phyloP scores from a whole-genome alignment of 1,139 yeast species.

The Kurtzmaniella quercitrusa region DNA sequence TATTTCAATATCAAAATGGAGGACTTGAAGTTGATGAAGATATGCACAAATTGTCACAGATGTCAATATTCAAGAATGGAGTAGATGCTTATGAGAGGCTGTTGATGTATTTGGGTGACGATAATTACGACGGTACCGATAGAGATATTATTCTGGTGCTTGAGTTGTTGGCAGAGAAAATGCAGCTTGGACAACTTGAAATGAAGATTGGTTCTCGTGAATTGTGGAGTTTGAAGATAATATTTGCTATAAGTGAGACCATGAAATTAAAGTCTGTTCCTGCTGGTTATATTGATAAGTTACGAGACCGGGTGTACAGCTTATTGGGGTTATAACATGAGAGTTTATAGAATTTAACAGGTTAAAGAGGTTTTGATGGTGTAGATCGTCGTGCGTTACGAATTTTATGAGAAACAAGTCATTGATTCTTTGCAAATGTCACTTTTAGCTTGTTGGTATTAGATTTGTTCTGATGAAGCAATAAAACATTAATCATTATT shows the following conservation, averaged over 20 bases:
- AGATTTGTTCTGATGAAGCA: too few species aligned
- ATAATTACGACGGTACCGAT: slow-evolving; percentile 10
- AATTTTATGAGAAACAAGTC: too few species aligned
- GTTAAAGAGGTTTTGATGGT: too few species aligned
- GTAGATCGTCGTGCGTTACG: too few species aligned
- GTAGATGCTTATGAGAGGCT: slow-evolving; percentile 33
- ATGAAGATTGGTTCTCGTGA: slow-evolving; percentile 50
- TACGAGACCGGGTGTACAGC: background rate
- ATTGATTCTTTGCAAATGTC: too few species aligned
- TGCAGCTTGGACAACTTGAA: slow-evolving; percentile 42
- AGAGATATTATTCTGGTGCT: slow-evolving; percentile 12
- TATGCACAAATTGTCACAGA: slow-evolving; percentile 18
- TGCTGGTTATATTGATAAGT: slow-evolving; percentile 3
- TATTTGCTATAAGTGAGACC: slow-evolving; percentile 58
- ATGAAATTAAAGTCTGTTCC: slow-evolving; percentile 6
- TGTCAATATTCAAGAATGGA: slow-evolving; percentile 22
- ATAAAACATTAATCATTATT: too few species aligned
- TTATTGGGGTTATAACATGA: background rate
- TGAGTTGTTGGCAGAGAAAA: slow-evolving; percentile 40
- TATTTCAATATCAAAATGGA: slow-evolving; percentile 27
- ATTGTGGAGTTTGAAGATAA: slow-evolving; percentile 60
- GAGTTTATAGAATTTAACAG: background rate
- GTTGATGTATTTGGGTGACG: slow-evolving; percentile 11
- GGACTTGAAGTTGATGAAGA: slow-evolving; percentile 25
- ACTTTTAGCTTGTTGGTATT: too few species aligned